Percentiles rank a stretch among this genome's conserved stretches.
Evolutionary conservation across 2,329 filamentous ascomycete genomes (phyloP).

Genomic region (Ceratocystis huliohia): DNA sequence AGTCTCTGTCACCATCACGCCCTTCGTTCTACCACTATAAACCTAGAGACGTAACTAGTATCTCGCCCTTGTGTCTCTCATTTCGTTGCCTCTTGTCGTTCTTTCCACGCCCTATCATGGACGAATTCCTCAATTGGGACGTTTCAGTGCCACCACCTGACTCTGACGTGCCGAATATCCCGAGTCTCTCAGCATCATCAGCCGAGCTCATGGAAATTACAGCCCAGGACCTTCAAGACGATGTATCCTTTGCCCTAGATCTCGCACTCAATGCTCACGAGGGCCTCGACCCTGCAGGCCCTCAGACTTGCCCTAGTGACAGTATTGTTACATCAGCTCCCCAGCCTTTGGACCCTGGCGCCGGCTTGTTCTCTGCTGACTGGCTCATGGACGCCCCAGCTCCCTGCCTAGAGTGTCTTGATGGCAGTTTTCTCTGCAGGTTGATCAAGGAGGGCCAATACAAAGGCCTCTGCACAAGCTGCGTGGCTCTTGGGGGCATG

Average conservation of each 20-base stretch:
- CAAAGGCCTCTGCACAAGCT: constrained; percentile 49
- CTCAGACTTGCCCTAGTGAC: constrained; percentile 42
- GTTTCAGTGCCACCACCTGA: background rate
- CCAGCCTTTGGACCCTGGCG: constrained; percentile 15
- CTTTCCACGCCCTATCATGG: constrained; percentile 28
- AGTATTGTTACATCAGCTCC: constrained; percentile 27
- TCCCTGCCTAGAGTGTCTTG: constrained; percentile 41
- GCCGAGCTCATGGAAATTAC: constrained; percentile 28
- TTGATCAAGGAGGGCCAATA: constrained; percentile 46
- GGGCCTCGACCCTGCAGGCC: constrained; percentile 38
- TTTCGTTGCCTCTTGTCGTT: background rate
- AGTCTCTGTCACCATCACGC: background rate
- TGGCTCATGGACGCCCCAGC: constrained; percentile 34
- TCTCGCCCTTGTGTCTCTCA: background rate
- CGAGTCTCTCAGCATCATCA: constrained; percentile 32
- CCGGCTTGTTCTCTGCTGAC: constrained; percentile 22
- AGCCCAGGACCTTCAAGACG: constrained; percentile 28
- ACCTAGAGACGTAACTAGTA: background rate
- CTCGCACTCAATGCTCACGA: constrained; percentile 46
- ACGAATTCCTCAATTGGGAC: constrained; percentile 54
- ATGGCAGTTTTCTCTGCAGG: constrained; percentile 47
- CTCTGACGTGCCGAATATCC: constrained; percentile 19
- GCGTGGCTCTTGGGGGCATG: constrained; percentile 44
- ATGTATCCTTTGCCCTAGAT: constrained; percentile 34
- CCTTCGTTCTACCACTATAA: background rate